Conservation (phyloP, 305 asterid genomes). For the Withania somnifera region DNA sequence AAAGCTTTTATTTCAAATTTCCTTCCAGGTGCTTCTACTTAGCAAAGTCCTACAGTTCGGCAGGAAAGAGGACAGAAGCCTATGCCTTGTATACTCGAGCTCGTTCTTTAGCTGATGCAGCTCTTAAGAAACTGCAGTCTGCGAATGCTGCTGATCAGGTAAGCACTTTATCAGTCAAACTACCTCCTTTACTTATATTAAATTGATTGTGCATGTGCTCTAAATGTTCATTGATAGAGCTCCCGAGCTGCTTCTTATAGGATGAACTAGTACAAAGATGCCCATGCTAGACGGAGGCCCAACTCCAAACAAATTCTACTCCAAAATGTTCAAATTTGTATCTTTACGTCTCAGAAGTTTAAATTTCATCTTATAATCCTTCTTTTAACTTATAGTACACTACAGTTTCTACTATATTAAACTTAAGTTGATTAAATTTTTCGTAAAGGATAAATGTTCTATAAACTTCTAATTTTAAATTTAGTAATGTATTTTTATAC, state of each 20-base stretch:
- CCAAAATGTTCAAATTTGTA: too few species aligned
- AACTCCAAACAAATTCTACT: too few species aligned
- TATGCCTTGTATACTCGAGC: slow-evolving; percentile 66
- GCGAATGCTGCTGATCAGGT: slow-evolving; percentile 55
- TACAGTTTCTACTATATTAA: neutral
- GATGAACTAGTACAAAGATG: neutral
- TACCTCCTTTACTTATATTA: neutral
- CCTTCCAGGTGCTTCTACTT: slow-evolving; percentile 85
- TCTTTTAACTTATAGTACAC: neutral
- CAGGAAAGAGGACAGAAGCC: slow-evolving; percentile 94
- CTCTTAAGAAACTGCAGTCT: slow-evolving; percentile 54
- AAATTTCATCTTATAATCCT: too few species aligned
- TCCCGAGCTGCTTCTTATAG: neutral
- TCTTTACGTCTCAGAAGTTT: too few species aligned
- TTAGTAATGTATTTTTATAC: neutral
- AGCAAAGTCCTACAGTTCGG: slow-evolving; percentile 90
- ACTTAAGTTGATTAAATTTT: neutral
- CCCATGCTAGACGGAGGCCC: too few species aligned
- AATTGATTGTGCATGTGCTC: neutral
- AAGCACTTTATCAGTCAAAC: neutral
- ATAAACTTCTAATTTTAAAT: neutral
- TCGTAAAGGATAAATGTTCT: neutral
- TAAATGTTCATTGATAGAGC: neutral
- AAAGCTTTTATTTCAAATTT: slow-evolving; percentile 12
- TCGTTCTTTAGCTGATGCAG: slow-evolving; percentile 55